These are phyloP conservation scores for Eucalyptus victrix DNA, from an alignment of 345 rosid genomes.

Conservation along the genomic window DNA sequence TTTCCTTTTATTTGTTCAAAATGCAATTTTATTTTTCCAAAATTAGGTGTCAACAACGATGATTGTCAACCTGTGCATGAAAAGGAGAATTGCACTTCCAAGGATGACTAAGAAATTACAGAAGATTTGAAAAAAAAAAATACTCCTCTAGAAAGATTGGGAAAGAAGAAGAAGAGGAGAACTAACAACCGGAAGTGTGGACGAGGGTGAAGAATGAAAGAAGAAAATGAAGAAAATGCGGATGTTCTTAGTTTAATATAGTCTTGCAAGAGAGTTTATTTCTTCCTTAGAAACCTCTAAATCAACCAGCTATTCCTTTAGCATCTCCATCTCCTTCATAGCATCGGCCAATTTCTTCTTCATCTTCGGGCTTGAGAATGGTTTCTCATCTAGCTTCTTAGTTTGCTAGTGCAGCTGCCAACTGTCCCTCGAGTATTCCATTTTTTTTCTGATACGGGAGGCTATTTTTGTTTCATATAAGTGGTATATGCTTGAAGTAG, in stretches of 20 bases:
- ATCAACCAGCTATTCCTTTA: constrained; percentile 70
- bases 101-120: no score
- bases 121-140: no score
- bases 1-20: no score
- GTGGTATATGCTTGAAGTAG: constrained; percentile 48
- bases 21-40: no score
- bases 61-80: not conserved
- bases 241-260: no score
- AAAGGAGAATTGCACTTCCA: not conserved
- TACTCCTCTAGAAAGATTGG: not conserved
- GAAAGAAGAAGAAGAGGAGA: no score
- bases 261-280: constrained; percentile 16
- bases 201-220: not conserved
- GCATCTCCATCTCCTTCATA: constrained; percentile 65
- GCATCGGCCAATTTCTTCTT: constrained; percentile 57
- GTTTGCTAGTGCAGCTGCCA: constrained; percentile 50
- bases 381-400: constrained; percentile 66
- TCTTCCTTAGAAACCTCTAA: constrained; percentile 76
- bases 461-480: constrained; percentile 66
- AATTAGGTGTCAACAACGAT: no score
- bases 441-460: constrained; percentile 20
- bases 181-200: no score
- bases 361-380: constrained; percentile 49
- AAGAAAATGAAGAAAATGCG: not conserved
- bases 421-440: constrained; percentile 54